These are phyloP conservation scores for Psilocybe mexicana DNA, from an alignment of 1,284 basidiomycete species.

Conservation along the genomic window DNA sequence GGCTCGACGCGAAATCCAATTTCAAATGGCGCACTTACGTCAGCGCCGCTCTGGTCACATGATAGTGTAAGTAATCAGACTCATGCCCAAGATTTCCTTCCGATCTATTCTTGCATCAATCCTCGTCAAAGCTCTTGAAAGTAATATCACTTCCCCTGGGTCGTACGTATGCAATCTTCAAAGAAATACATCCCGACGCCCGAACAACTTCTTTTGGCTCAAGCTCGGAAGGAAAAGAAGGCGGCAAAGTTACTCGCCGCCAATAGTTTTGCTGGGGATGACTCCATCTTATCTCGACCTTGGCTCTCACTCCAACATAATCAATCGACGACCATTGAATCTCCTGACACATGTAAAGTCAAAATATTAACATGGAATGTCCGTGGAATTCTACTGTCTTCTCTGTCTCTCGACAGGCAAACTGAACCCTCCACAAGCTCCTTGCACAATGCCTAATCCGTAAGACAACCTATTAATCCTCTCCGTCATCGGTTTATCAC, in stretches of 20 bases:
- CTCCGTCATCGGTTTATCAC: neutral
- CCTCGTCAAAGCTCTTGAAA: no score
- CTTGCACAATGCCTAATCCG: constrained; percentile 78
- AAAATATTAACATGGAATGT: constrained; percentile 82
- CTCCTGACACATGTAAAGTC: constrained; percentile 44
- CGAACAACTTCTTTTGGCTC: constrained; percentile 55
- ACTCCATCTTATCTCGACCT: constrained; percentile 44
- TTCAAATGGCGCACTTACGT: no score
- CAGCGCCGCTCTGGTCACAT: no score
- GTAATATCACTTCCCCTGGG: neutral
- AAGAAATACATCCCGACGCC: constrained; percentile 36
- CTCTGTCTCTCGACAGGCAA: constrained; percentile 4
- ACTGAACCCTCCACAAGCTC: constrained; percentile 43
- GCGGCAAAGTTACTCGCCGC: constrained; percentile 28
- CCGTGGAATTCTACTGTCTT: constrained; percentile 32
- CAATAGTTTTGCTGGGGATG: constrained; percentile 14
- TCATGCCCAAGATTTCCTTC: no score
- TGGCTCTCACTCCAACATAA: constrained; percentile 48
- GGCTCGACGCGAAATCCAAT: no score
- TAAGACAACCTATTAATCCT: constrained; percentile 37
- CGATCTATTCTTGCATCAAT: no score
- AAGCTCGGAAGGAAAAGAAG: constrained; percentile 55
- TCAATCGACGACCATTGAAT: constrained; percentile 11
- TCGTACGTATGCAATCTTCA: neutral
- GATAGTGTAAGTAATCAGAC: no score